Base-by-base conservation (phyloP, 345 rosid genomes). In the Citrus cavaleriei region DNA sequence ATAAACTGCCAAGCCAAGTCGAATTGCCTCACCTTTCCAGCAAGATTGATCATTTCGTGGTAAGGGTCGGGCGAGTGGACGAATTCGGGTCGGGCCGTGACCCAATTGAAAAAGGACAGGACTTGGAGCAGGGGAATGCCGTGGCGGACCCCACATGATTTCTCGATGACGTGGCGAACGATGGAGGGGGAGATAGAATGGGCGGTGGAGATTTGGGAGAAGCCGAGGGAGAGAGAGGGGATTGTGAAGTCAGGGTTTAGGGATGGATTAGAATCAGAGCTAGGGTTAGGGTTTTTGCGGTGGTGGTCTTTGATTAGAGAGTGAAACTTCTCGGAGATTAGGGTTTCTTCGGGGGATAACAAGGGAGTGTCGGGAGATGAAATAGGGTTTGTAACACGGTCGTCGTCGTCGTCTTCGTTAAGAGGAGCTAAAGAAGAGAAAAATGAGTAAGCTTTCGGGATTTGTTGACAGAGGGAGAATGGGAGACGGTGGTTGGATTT, bases 21-120 rank as follows among this genome's bases (percentile, higher is more conserved):
- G 82, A 96, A 96, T 14, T 85, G 88, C 78, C 94, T 79, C 24
- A 91, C 88, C 86, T 96, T 96, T 28, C 99, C 99, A 0, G 95
- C 82, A 21, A 94, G 92, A 71, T 86, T 89, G 85, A 94, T 79
- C 95, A 96, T 91, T 81, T 93, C 94, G 86, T 92, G 88, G 94
- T 93, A 93, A 24, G 91, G 89, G 27, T 80, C 94, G 2, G 94
- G 84, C 2, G 91, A 79, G 25, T 84, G 87, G 21, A 79, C 72
- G 68, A 81, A 87, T 0, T 64, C 85, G 73, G 79, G 84, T 28
- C 71, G 88, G 51, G 88, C 59, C 5, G 90, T 81, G 37, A 90
- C 92, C 97, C 97, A 96, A 74, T 93, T 91, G 94, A 96, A 96
- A 87, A 96, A 96, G 1, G 95, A 83, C 18, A 94, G 84, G 27